Conservation (phyloP, 768 basidiomycete species). For the Rhodotorula kratochvilovae region DNA sequence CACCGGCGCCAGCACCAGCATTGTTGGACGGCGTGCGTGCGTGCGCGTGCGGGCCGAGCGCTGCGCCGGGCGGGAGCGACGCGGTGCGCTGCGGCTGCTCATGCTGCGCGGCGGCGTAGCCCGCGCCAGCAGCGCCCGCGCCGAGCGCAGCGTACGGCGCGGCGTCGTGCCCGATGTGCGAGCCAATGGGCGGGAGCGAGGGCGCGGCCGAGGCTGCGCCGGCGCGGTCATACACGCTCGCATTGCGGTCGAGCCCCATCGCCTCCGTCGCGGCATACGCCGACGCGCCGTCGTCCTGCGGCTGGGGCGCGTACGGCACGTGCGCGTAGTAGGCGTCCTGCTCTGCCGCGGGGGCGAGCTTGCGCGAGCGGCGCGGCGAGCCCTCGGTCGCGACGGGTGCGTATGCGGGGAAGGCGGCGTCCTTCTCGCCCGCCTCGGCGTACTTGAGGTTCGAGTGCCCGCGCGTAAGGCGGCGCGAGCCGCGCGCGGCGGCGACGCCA, state of each 20-base stretch:
- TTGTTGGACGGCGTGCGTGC: not conserved
- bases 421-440: constrained; percentile 10
- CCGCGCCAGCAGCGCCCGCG: not conserved
- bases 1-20: constrained; percentile 1
- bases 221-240: constrained; percentile 7
- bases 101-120: not conserved
- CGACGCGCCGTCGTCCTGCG: not conserved
- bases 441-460: not conserved
- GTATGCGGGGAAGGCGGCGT: not conserved
- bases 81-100: not conserved
- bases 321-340: constrained; percentile 31
- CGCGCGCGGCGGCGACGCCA: not conserved
- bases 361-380: not conserved
- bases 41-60: too few species aligned
- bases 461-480: not conserved
- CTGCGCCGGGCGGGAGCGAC: not conserved
- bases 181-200: not conserved
- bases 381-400: not conserved
- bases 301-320: not conserved
- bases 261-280: not conserved
- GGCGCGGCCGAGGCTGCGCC: constrained; percentile 7
- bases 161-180: not conserved
- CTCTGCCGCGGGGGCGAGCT: constrained; percentile 15
- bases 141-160: not conserved
- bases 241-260: not conserved